Conservation (phyloP, 1,284 basidiomycete genomes). For the Sanguinoderma infundibulare region DNA sequence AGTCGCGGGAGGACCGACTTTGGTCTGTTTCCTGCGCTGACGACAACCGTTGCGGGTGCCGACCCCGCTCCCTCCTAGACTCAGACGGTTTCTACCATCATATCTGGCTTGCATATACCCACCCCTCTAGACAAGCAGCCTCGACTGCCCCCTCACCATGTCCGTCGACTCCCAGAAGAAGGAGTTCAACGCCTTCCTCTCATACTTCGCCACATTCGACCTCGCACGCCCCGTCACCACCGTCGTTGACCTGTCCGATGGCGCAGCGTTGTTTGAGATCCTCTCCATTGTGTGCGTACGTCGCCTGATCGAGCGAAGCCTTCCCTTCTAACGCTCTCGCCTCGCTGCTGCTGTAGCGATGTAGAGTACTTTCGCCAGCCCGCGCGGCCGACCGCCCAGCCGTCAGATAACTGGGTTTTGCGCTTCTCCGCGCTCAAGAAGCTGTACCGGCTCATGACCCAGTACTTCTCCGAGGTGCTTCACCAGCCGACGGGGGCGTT, state of each 20-base stretch:
- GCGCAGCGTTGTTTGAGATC: conserved; percentile 72
- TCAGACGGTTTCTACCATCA: conserved; percentile 10
- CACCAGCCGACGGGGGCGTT: conserved; percentile 74
- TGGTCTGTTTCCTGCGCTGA: conserved; percentile 9
- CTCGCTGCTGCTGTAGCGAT: conserved; percentile 61
- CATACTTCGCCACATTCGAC: conserved; percentile 77
- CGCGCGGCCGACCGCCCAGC: conserved; percentile 57
- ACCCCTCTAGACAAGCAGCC: conserved; percentile 8
- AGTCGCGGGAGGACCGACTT: conserved; percentile 1
- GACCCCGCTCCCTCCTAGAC: conserved; percentile 9
- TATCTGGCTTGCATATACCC: conserved; percentile 26
- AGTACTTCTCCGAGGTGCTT: conserved; percentile 83
- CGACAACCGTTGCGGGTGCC: conserved; percentile 11
- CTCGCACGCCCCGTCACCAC: conserved; percentile 64
- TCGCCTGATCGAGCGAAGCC: not conserved
- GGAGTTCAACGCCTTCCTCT: conserved; percentile 77
- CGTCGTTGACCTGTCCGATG: conserved; percentile 75
- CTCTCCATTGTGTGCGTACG: conserved; percentile 64
- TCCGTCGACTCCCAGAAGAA: conserved; percentile 53
- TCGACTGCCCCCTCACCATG: conserved; percentile 35
- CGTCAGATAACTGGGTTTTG: conserved; percentile 87
- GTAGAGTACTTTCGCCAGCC: conserved; percentile 76
- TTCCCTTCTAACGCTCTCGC: conserved; percentile 7
- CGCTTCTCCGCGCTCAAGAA: conserved; percentile 86
- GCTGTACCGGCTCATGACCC: conserved; percentile 85